Base-by-base conservation (phyloP, 805 yeast species). In the Yarrowia keelungensis region DNA sequence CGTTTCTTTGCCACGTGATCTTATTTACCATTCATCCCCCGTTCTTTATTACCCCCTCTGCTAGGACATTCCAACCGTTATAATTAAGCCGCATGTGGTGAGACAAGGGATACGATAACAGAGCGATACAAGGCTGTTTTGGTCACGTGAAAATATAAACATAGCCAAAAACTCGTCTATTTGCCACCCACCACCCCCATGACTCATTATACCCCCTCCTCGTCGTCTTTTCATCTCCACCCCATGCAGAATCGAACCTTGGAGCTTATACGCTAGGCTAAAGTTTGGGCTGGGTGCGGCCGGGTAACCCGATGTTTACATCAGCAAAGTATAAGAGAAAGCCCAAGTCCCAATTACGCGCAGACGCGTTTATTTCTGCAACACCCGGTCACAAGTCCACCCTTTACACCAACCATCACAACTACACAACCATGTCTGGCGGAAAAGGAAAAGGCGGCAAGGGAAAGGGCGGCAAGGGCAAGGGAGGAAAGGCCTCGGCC, bases 401-500 rank as follows among this genome's bases (percentile, higher is more conserved):
- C 35, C 26, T 42, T 42, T 11, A 42, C 51, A 43, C 39, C 32
- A 26, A 16, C 50, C 53, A 49, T 32, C 53, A 26, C 53, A 49
- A 59, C 51, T 22, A 59, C 49, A 56, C 51, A 45, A 43, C 58
- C 32, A 51, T 59, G 65, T 59, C 65, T 35, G 65, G 65, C 65
- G 65, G 65, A 59, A 59, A 59, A 59, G 65, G 65, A 59, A 59
- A 59, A 59, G 65, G 65, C 68, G 98, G 81, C 43, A 94, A 94
- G 86, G 92, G 88, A 70, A 93, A 90, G 80, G 98, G 98, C 74
- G 98, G 98, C 77, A 94, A 93, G 82, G 98, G 98, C 74, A 93
- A 93, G 80, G 88, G 96, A 35, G 91, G 97, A 42, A 91, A 91
- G 78, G 89, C 89, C 79, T 90, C 84, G 69, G 86, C 86, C 62